Evolutionary conservation across 2,329 filamentous ascomycete genomes (phyloP).

Genomic region (Paraconiothyrium sp.): DNA sequence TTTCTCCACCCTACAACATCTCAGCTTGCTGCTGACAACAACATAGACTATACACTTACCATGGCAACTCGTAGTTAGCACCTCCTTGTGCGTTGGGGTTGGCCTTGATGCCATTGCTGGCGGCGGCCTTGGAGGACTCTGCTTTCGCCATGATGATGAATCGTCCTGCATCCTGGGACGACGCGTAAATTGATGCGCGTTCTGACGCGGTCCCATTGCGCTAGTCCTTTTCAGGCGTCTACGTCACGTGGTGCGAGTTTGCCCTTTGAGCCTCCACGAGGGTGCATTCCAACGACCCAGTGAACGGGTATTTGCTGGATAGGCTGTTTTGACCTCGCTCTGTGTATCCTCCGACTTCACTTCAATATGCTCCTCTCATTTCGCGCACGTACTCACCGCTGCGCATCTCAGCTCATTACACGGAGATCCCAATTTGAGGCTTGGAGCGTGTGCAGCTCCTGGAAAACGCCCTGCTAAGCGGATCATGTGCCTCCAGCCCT

Average conservation of each 20-base stretch:
- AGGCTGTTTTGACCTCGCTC: background rate
- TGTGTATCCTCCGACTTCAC: background rate
- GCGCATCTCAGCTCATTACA: background rate
- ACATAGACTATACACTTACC: constrained; percentile 59
- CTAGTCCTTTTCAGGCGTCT: constrained; percentile 21
- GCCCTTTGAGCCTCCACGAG: background rate
- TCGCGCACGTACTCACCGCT: background rate
- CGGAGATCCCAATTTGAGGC: background rate
- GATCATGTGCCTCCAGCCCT: background rate
- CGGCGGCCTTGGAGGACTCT: constrained; percentile 60
- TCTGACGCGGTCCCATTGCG: constrained; percentile 26
- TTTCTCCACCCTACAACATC: constrained; percentile 84
- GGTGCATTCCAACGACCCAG: background rate
- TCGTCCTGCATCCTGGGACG: constrained; percentile 21
- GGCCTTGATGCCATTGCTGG: constrained; percentile 54
- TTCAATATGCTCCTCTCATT: background rate
- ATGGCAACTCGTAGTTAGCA: constrained; percentile 78
- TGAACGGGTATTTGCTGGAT: background rate
- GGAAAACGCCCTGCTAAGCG: background rate
- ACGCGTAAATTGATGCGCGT: constrained; percentile 38
- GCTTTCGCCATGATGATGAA: constrained; percentile 55
- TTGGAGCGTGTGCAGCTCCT: constrained; percentile 12
- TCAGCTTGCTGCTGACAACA: constrained; percentile 24
- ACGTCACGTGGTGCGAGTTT: background rate
- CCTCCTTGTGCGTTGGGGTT: constrained; percentile 51